A percentile compares a stretch with the other conserved stretches of the same genome.
Conservation (phyloP, 2,329 filamentous ascomycete genomes). For the Monilinia laxa region DNA sequence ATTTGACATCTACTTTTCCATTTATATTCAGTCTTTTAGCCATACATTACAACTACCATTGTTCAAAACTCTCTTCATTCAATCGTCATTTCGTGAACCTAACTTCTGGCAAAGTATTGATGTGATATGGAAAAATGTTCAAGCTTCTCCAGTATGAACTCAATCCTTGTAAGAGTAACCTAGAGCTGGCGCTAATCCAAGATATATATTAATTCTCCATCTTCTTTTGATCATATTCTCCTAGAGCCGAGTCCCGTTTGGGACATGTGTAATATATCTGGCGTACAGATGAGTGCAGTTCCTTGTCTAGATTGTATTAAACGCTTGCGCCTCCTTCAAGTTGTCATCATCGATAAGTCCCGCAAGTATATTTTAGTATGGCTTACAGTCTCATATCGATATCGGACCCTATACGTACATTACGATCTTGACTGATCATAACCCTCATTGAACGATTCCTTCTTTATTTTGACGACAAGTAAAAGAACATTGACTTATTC, state of each 20-base stretch:
- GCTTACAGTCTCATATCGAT: no score
- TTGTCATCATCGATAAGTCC: neutral
- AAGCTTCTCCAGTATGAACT: no score
- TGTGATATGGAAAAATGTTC: neutral
- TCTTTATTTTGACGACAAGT: no score
- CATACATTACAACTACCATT: no score
- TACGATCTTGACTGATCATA: no score
- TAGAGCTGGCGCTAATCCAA: neutral
- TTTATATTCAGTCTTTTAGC: neutral
- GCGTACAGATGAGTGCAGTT: neutral
- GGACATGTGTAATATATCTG: conserved; percentile 1
- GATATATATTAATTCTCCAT: neutral
- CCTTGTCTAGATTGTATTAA: neutral
- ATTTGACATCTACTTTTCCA: neutral
- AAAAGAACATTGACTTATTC: no score
- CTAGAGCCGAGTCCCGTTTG: neutral
- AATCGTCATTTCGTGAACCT: neutral
- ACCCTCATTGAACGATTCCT: no score
- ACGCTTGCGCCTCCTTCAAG: no score
- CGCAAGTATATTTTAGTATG: no score
- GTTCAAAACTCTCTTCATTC: neutral
- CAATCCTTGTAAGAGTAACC: neutral
- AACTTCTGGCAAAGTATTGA: neutral
- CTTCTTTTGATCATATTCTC: neutral
- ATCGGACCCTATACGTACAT: no score